Conservation (phyloP, 2,329 filamentous ascomycete genomes). For the Cadophora gregata region DNA sequence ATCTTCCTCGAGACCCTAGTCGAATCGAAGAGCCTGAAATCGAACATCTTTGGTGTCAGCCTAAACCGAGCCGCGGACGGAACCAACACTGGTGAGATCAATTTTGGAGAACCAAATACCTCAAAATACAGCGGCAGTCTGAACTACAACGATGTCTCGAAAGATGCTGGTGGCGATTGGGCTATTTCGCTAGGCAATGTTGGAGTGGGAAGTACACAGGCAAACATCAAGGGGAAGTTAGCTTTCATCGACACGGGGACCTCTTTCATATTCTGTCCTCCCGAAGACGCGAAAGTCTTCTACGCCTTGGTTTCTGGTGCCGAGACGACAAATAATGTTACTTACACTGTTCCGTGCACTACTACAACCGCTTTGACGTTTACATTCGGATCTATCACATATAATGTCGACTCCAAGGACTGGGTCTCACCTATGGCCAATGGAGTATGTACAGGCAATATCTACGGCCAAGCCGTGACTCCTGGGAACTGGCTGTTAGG, state of each 20-base stretch:
- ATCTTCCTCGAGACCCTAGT: slow-evolving; percentile 71
- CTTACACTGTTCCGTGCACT: slow-evolving; percentile 76
- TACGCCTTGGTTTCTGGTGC: slow-evolving; percentile 69
- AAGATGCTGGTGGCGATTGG: slow-evolving; percentile 66
- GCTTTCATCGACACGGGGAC: slow-evolving; percentile 88
- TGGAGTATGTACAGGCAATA: slow-evolving; percentile 69
- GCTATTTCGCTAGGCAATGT: slow-evolving; percentile 72
- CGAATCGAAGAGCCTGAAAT: slow-evolving; percentile 59
- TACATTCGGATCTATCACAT: slow-evolving; percentile 70
- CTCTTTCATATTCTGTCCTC: slow-evolving; percentile 76
- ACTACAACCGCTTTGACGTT: slow-evolving; percentile 66
- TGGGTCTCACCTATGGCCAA: slow-evolving; percentile 60
- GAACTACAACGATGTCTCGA: slow-evolving; percentile 63
- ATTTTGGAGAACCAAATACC: slow-evolving; percentile 73
- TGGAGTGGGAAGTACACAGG: slow-evolving; percentile 64
- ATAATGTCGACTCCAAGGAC: slow-evolving; percentile 71
- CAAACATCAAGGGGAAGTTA: slow-evolving; percentile 52
- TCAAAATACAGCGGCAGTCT: slow-evolving; percentile 72
- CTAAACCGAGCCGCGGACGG: slow-evolving; percentile 72
- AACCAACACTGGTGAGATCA: slow-evolving; percentile 74
- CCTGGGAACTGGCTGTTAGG: slow-evolving; percentile 76
- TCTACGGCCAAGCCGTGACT: slow-evolving; percentile 75
- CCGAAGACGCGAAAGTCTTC: slow-evolving; percentile 67
- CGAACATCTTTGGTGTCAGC: slow-evolving; percentile 74
- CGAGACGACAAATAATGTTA: slow-evolving; percentile 60